Evolutionary conservation across 306 rosid species (phyloP).

Genomic region (Cucurbita moschata): DNA sequence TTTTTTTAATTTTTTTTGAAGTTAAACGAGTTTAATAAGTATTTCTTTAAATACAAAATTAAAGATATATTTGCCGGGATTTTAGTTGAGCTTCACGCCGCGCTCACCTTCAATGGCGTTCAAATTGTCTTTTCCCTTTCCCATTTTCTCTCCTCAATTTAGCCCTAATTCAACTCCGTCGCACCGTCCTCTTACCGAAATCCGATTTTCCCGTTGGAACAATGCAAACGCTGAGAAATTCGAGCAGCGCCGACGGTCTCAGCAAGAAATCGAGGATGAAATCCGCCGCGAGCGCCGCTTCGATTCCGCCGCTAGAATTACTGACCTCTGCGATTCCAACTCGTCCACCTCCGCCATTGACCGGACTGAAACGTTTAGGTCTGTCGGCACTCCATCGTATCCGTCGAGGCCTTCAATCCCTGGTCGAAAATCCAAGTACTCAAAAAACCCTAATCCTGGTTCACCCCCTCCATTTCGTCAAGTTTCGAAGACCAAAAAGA

Average conservation of each 20-base stretch:
- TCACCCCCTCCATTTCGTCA: slow-evolving; percentile 44
- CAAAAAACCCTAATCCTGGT: slow-evolving; percentile 29
- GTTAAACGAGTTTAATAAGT: too few species aligned
- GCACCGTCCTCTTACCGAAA: slow-evolving; percentile 23
- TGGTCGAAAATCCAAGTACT: slow-evolving; percentile 52
- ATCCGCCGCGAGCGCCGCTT: slow-evolving; percentile 61
- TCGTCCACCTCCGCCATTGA: background rate
- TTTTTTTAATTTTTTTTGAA: too few species aligned
- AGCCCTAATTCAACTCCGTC: slow-evolving; percentile 15
- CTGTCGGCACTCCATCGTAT: slow-evolving; percentile 49
- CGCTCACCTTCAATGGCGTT: slow-evolving; percentile 39
- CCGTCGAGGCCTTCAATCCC: slow-evolving; percentile 62
- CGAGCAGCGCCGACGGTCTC: slow-evolving; percentile 40
- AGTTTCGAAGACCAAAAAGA: slow-evolving; percentile 15
- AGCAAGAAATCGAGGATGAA: slow-evolving; percentile 55
- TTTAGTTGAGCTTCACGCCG: background rate
- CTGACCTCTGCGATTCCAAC: slow-evolving; percentile 7
- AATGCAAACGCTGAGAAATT: slow-evolving; percentile 64
- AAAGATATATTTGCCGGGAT: too few species aligned
- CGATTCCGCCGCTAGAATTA: slow-evolving; percentile 25
- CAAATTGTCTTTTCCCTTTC: slow-evolving; percentile 31
- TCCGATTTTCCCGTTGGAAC: slow-evolving; percentile 51
- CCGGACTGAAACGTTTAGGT: slow-evolving; percentile 15
- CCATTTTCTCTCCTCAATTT: slow-evolving; percentile 29
- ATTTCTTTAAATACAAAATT: too few species aligned